These are phyloP conservation scores for Didymella segeticola DNA, from an alignment of 2,329 filamentous ascomycete genomes.

Conservation along the genomic window DNA sequence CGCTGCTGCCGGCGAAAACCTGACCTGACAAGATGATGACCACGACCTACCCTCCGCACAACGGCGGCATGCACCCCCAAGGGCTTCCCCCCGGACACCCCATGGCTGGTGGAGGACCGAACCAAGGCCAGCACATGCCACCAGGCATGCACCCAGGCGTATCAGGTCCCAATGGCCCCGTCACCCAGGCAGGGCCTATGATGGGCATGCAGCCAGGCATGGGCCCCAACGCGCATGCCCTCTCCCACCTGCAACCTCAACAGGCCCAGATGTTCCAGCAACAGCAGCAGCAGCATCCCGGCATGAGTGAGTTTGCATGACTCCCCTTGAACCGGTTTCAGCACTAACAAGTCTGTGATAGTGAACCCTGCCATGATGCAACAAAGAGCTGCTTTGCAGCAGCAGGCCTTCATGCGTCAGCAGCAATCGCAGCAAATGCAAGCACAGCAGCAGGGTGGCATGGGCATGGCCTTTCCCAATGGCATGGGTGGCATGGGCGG, in stretches of 20 bases:
- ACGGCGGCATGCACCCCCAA: slow-evolving; percentile 76
- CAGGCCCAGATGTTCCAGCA: slow-evolving; percentile 64
- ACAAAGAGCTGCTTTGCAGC: slow-evolving; percentile 51
- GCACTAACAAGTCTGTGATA: slow-evolving; percentile 23
- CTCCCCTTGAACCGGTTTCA: too few species aligned
- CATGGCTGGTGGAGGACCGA: slow-evolving; percentile 72
- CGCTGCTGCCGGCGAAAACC: too few species aligned
- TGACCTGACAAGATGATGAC: slow-evolving; percentile 81
- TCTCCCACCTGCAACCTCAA: slow-evolving; percentile 74
- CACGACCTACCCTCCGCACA: slow-evolving; percentile 69
- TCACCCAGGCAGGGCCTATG: slow-evolving; percentile 73
- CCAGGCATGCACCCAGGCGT: slow-evolving; percentile 76
- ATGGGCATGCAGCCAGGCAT: slow-evolving; percentile 79
- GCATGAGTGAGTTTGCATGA: slow-evolving; percentile 44
- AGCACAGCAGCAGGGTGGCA: slow-evolving; percentile 61
- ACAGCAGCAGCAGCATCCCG: slow-evolving; percentile 53
- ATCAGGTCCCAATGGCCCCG: slow-evolving; percentile 72
- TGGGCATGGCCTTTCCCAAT: slow-evolving; percentile 63
- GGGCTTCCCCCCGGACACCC: slow-evolving; percentile 70
- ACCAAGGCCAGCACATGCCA: slow-evolving; percentile 72
- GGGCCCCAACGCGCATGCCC: slow-evolving; percentile 69
- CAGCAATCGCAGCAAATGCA: slow-evolving; percentile 61
- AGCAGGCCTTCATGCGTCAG: slow-evolving; percentile 55
- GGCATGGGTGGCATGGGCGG: slow-evolving; percentile 59
- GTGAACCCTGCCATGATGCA: slow-evolving; percentile 52